A percentile compares a stretch with the other conserved stretches of the same genome.
These are phyloP conservation scores for Polyplosphaeria fusca DNA, from an alignment of 495 filamentous ascomycete species.

Conservation along the genomic window DNA sequence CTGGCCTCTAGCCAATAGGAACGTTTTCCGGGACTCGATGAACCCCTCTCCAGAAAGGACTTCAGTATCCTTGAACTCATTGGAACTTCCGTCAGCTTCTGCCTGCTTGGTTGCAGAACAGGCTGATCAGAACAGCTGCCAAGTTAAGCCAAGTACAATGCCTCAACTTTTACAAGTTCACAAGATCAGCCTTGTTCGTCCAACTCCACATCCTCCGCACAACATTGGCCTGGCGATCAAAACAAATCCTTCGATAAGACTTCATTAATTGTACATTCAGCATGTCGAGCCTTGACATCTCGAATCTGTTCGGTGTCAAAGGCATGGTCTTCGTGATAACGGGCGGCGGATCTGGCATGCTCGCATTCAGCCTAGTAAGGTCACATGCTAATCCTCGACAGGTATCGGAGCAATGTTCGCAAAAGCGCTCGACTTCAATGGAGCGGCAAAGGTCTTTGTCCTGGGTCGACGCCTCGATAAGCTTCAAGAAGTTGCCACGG, in stretches of 20 bases:
- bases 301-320: slow-evolving; percentile 53
- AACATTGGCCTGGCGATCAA: too few species aligned
- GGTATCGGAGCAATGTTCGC: slow-evolving; percentile 67
- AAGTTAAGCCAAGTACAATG: too few species aligned
- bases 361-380: not conserved
- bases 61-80: not conserved
- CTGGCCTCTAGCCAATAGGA: slow-evolving; percentile 4
- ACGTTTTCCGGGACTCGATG: slow-evolving; percentile 5
- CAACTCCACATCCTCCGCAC: too few species aligned
- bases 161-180: too few species aligned
- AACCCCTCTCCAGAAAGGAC: not conserved
- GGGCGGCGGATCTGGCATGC: slow-evolving; percentile 55
- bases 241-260: too few species aligned
- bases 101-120: too few species aligned
- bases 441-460: slow-evolving; percentile 67
- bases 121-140: too few species aligned
- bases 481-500: slow-evolving; percentile 47
- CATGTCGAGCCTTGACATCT: slow-evolving; percentile 15
- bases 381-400: slow-evolving; percentile 24
- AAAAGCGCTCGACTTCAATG: slow-evolving; percentile 58
- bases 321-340: slow-evolving; percentile 62
- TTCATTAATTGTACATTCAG: too few species aligned
- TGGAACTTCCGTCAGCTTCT: too few species aligned
- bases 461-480: slow-evolving; percentile 57
- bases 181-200: too few species aligned